Conservation (phyloP, 202 grass and related monocot genomes). For the Alloteropsis angusta region DNA sequence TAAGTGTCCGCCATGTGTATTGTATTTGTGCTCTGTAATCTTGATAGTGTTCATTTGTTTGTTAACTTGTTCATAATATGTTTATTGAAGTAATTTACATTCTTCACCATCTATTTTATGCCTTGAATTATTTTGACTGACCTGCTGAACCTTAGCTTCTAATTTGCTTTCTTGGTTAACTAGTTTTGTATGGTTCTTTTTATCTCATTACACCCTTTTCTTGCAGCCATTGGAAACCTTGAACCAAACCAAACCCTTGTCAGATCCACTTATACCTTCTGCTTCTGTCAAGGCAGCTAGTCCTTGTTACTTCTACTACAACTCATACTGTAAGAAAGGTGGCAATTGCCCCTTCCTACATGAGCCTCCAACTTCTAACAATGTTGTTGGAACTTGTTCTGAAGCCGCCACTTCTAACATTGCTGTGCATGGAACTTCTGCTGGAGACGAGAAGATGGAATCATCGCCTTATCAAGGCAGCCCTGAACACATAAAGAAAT, state of each 20-base stretch:
- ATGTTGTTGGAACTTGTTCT: constrained; percentile 14
- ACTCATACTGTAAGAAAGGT: constrained; percentile 34
- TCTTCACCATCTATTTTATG: not conserved
- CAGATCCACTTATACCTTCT: constrained; percentile 7
- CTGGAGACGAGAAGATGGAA: constrained; percentile 17
- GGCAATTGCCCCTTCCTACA: constrained; percentile 36
- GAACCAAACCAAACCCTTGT: constrained; percentile 15
- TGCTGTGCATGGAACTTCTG: constrained; percentile 7
- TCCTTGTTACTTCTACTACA: constrained; percentile 49
- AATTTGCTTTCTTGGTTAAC: not conserved
- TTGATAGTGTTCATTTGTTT: not conserved
- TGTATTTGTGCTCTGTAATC: not conserved
- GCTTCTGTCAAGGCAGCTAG: constrained; percentile 21
- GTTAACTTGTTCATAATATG: not conserved
- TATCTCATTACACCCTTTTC: constrained; percentile 23
- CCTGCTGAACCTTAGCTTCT: not conserved
- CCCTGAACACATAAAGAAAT: not conserved
- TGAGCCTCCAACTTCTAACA: constrained; percentile 11
- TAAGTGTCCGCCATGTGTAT: not conserved
- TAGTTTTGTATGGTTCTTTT: not conserved
- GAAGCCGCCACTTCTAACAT: constrained; percentile 6
- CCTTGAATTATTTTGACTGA: not conserved
- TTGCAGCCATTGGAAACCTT: constrained; percentile 44
- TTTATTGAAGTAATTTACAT: not conserved
- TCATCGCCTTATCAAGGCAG: constrained; percentile 4